Percentiles rank a stretch among this genome's conserved stretches.
Evolutionary conservation across 23 red algal genomes (phyloP).

Genomic region (Gracilaria domingensis): DNA sequence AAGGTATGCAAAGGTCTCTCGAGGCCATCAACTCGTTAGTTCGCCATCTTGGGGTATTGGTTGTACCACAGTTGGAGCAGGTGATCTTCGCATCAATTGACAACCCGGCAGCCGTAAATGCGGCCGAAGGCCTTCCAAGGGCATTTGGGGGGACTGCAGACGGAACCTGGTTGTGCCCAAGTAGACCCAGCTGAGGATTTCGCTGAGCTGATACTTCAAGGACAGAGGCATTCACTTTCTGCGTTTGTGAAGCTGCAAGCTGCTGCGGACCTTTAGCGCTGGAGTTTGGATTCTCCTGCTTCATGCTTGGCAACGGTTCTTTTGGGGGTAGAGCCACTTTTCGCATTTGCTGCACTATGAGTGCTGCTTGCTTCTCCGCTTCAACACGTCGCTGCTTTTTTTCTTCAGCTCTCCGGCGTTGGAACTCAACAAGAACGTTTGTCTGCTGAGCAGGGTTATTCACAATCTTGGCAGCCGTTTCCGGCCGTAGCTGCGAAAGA

Average conservation of each 20-base stretch:
- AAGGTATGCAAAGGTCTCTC: conserved; percentile 14
- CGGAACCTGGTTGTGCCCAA: conserved; percentile 10
- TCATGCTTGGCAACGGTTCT: background rate
- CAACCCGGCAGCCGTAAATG: conserved; percentile 15
- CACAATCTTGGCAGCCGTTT: conserved; percentile 7
- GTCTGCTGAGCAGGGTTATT: conserved; percentile 18
- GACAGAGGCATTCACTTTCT: background rate
- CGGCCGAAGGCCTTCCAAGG: background rate
- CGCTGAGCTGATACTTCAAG: conserved; percentile 12
- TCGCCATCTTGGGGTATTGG: conserved; percentile 21
- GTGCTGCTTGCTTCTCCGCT: conserved; percentile 19
- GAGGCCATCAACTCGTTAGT: background rate
- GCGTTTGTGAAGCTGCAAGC: background rate
- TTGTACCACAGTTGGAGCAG: conserved; percentile 29
- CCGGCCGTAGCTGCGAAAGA: conserved; percentile 10
- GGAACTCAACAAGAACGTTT: conserved; percentile 8
- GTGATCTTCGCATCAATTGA: conserved; percentile 5
- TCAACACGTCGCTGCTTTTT: conserved; percentile 45
- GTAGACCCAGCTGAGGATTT: conserved; percentile 1
- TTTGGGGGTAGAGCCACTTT: conserved; percentile 16
- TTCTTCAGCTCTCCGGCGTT: background rate
- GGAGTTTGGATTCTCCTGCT: background rate
- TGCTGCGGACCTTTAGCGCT: background rate
- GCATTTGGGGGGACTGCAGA: background rate
- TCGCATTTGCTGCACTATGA: conserved; percentile 27